phyloP scores from a whole-genome alignment of 2,329 filamentous ascomycete genomes.

The Drechslerella stenobrocha region DNA sequence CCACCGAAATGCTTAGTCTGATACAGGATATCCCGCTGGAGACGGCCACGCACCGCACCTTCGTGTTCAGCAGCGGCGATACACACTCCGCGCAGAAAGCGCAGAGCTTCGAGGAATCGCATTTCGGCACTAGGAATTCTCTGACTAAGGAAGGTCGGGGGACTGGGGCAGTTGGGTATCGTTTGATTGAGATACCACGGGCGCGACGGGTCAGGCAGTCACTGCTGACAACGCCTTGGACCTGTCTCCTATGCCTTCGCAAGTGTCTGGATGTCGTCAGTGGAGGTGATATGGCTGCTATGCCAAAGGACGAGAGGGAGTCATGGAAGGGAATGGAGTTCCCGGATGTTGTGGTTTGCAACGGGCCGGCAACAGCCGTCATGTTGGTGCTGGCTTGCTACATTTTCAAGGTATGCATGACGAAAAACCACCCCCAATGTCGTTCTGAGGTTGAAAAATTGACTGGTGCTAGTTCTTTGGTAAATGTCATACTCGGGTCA shows the following conservation, averaged over 20 bases:
- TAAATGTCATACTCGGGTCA: slow-evolving; percentile 67
- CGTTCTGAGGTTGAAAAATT: too few species aligned
- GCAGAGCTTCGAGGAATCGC: slow-evolving; percentile 64
- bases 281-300: slow-evolving; percentile 54
- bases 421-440: too few species aligned
- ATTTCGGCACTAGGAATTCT: slow-evolving; percentile 52
- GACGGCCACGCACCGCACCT: slow-evolving; percentile 69
- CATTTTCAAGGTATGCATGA: slow-evolving; percentile 50
- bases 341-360: slow-evolving; percentile 52
- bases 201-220: slow-evolving; percentile 82
- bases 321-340: slow-evolving; percentile 31
- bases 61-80: slow-evolving; percentile 78
- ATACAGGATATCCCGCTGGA: slow-evolving; percentile 65
- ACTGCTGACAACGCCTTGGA: slow-evolving; percentile 71
- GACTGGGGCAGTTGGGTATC: slow-evolving; percentile 26
- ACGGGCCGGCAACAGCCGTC: slow-evolving; percentile 52
- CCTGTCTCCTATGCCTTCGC: slow-evolving; percentile 67
- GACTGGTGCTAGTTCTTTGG: slow-evolving; percentile 55
- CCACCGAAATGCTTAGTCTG: slow-evolving; percentile 89
- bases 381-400: slow-evolving; percentile 51
- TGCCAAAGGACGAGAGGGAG: slow-evolving; percentile 33
- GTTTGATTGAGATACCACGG: slow-evolving; percentile 66
- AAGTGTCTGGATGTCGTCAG: slow-evolving; percentile 58
- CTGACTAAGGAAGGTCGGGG: slow-evolving; percentile 34
- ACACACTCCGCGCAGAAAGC: slow-evolving; percentile 68